Base-by-base conservation (phyloP, 1,139 yeast species). In the Yamadazyma pseudoaaseri region DNA sequence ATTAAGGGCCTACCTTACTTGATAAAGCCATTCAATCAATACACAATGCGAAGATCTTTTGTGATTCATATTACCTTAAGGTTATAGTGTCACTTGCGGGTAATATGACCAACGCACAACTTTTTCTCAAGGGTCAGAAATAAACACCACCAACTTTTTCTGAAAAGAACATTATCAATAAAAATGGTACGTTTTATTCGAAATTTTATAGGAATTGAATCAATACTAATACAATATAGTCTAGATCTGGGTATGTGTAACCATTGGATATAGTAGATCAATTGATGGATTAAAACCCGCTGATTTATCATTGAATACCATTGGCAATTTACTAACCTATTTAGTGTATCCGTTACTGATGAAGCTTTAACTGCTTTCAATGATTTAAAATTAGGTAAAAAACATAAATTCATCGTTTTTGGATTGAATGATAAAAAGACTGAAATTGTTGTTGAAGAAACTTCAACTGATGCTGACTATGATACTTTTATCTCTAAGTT, bases 311-410 rank as follows among this genome's bases (percentile, higher is more conserved):
- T n/a, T n/a, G n/a, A n/a, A n/a, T n/a, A n/a, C n/a, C n/a, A n/a
- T n/a, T n/a, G n/a, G n/a, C n/a, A n/a, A n/a, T n/a, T n/a, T 43
- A 43, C 67, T 31, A 26, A 35, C 34, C 11, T 48, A 25, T 37
- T 20, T 54, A 81, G 95, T 73, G 97, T 92, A 61, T 81, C 95
- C 54, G 96, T 92, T 60, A 87, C 94, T 55, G 97, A 90, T 65
- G 96, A 87, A 64, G 89, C 96, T 47, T 76, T 90, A 60, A 70
- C 78, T 51, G 95, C 96, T 39, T 92, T 87, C 83, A 87, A 90
- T 63, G 96, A 90, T 58, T 79, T 92, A 68, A 92, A 92, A 76
- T 78, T 92, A 58, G 97, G 97, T 52, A 90, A 89, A 73, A 84
- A 84, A 71, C 73, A 68, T 73, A 90, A 85, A 74, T 92, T 75